phyloP scores from a whole-genome alignment of 1,139 yeast species.

The Hyphopichia fennica region DNA sequence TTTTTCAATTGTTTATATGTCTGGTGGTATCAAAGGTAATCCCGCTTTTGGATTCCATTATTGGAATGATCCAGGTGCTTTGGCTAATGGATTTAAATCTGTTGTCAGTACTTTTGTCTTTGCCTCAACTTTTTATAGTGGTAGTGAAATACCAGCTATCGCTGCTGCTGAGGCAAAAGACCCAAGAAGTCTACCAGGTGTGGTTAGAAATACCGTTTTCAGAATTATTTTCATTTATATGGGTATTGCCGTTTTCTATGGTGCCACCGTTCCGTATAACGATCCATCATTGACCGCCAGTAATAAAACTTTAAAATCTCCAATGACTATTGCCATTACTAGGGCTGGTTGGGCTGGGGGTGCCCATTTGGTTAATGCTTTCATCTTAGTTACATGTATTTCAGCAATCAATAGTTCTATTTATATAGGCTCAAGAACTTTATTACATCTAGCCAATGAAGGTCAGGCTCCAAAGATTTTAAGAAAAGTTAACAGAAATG shows the following conservation, averaged over 20 bases:
- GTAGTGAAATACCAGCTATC: constrained; percentile 58
- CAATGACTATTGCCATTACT: constrained; percentile 43
- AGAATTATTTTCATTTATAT: constrained; percentile 55
- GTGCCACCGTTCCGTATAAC: constrained; percentile 55
- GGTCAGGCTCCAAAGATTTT: constrained; percentile 50
- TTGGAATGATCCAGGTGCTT: constrained; percentile 54
- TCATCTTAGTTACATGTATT: constrained; percentile 51
- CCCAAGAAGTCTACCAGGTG: constrained; percentile 54
- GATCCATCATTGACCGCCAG: constrained; percentile 32
- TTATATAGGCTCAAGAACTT: constrained; percentile 52
- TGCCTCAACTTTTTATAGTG: constrained; percentile 61
- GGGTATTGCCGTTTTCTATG: constrained; percentile 54
- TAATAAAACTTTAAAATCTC: constrained; percentile 35
- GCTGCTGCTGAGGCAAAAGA: constrained; percentile 58
- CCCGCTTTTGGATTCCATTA: constrained; percentile 54
- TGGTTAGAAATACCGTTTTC: constrained; percentile 57
- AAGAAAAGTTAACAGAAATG: constrained; percentile 41
- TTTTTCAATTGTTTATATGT: constrained; percentile 56
- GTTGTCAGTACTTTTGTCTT: constrained; percentile 70
- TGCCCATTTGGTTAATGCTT: constrained; percentile 51
- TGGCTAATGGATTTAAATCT: constrained; percentile 60
- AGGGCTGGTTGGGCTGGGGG: constrained; percentile 53
- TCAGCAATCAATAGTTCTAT: constrained; percentile 56
- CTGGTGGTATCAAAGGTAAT: constrained; percentile 63
- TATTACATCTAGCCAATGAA: constrained; percentile 51